A percentile compares a stretch with the other conserved stretches of the same genome.
These are phyloP conservation scores for Emergomyces pasteurianus DNA, from an alignment of 2,329 filamentous ascomycete species.

Conservation along the genomic window DNA sequence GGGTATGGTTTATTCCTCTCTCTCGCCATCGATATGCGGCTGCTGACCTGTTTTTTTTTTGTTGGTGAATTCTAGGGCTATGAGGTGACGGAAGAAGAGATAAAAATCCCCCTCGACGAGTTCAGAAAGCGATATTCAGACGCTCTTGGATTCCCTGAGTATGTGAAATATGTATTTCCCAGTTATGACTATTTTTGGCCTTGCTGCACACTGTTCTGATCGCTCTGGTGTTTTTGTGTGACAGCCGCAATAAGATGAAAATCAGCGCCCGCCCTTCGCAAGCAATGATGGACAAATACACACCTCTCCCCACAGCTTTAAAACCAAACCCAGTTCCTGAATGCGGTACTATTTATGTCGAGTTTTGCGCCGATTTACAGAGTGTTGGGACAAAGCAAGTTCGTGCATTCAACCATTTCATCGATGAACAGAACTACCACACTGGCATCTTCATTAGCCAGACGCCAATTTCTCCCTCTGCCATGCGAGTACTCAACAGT, in stretches of 20 bases:
- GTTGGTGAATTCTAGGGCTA: constrained; percentile 56
- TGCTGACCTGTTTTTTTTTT: constrained; percentile 11
- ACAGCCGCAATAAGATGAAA: constrained; percentile 69
- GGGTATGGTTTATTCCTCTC: constrained; percentile 46
- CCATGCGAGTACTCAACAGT: constrained; percentile 72
- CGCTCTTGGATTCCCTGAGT: constrained; percentile 65
- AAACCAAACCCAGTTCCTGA: constrained; percentile 59
- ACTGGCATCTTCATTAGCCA: constrained; percentile 84
- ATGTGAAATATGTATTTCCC: constrained; percentile 25
- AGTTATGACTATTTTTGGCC: background rate
- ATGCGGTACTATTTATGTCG: constrained; percentile 82
- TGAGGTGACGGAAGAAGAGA: constrained; percentile 78
- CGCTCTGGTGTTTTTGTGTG: background rate
- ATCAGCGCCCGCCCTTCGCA: constrained; percentile 79
- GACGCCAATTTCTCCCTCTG: constrained; percentile 70
- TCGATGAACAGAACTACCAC: constrained; percentile 68
- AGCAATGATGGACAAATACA: constrained; percentile 75
- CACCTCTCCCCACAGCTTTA: constrained; percentile 54
- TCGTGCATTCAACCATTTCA: constrained; percentile 74
- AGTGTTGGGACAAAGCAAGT: constrained; percentile 81
- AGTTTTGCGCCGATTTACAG: constrained; percentile 70
- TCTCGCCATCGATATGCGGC: constrained; percentile 1
- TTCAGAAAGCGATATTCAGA: constrained; percentile 65
- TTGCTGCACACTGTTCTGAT: background rate
- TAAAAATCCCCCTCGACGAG: constrained; percentile 71